Evolutionary conservation across 2,329 filamentous ascomycete genomes (phyloP).

Genomic region (Penicillium sp.): DNA sequence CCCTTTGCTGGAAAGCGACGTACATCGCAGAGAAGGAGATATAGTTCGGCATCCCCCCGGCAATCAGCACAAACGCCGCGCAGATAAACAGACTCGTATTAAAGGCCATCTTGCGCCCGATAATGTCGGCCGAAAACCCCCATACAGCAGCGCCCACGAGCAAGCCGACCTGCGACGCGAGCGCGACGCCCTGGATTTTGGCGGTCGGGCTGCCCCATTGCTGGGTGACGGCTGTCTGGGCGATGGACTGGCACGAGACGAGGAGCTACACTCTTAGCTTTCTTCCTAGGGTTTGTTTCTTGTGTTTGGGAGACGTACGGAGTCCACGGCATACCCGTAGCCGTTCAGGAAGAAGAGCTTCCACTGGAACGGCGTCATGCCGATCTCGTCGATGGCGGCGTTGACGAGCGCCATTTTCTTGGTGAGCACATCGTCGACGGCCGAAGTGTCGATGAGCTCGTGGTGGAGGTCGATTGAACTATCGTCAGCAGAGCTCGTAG

Average conservation of each 20-base stretch:
- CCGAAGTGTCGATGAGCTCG: slow-evolving; percentile 8
- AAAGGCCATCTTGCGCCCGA: slow-evolving; percentile 7
- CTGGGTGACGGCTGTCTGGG: slow-evolving; percentile 4
- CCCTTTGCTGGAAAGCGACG: not conserved
- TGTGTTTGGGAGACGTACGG: not conserved
- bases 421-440: slow-evolving; percentile 36
- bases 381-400: slow-evolving; percentile 53
- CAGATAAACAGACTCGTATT: slow-evolving; percentile 7
- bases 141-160: slow-evolving; percentile 7
- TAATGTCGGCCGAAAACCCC: slow-evolving; percentile 8
- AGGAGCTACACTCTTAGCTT: not conserved
- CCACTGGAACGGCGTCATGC: slow-evolving; percentile 57
- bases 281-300: too few species aligned
- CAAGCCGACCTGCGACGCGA: slow-evolving; percentile 5
- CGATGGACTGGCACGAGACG: slow-evolving; percentile 6
- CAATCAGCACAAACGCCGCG: slow-evolving; percentile 10
- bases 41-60: slow-evolving; percentile 8
- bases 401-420: slow-evolving; percentile 39
- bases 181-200: slow-evolving; percentile 2
- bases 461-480: not conserved
- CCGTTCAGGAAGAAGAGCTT: slow-evolving; percentile 62
- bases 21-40: slow-evolving; percentile 10
- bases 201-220: slow-evolving; percentile 1
- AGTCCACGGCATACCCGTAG: slow-evolving; percentile 45
- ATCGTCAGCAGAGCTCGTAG: not conserved